Base-by-base conservation (phyloP, 345 rosid species). In the Abelmoschus esculentus region DNA sequence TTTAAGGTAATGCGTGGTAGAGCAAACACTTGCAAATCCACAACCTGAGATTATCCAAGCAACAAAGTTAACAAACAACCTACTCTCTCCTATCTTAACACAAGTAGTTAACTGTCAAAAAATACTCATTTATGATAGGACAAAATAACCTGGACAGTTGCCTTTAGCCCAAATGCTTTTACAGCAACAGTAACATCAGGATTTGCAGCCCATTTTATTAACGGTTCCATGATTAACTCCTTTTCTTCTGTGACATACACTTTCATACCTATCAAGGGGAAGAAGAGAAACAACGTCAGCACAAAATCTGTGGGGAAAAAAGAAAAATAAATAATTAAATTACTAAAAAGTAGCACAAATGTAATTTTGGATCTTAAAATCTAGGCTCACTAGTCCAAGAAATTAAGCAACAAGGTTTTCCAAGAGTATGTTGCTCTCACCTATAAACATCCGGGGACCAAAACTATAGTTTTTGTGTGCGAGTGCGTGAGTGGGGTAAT, bases 181-280 rank as follows among this genome's bases (percentile, higher is more conserved):
- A 88, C 83, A 65, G 86, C 93, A 74, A 91, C 71, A 32, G 80
- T 83, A 69, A 95, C 67, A 66, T 95, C 83, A 60, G 99, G 96
- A 79, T 95, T 95, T 74, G 84, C 99, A 31, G 96, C 98, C 97
- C 96, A 95, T 78, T 91, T 95, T 59, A 91, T n/a, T 73, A 76
- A 81, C 15, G 99, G 97, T 72, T 95, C 96, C 99, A 89, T 91
- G 28, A 95, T 95, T 81, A 91, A 69, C 86, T 95, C 97, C 73
- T 95, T 95, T 86, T 95, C 99, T 40, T 88, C 99, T 3, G 97
- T 95, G 67, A 78, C 83, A 78, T 87, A 95, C 47, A 88, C 99
- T 81, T 95, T 95, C 97, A 91, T 93, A 54, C 99, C 97, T 93
- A 76, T 31, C 31, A 73, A 74, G 26, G 47, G 40, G 49, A 61